A percentile compares a stretch with the other conserved stretches of the same genome.
Evolutionary conservation across 208 protist species (phyloP).

Genomic region (Naegleria gruberi): DNA sequence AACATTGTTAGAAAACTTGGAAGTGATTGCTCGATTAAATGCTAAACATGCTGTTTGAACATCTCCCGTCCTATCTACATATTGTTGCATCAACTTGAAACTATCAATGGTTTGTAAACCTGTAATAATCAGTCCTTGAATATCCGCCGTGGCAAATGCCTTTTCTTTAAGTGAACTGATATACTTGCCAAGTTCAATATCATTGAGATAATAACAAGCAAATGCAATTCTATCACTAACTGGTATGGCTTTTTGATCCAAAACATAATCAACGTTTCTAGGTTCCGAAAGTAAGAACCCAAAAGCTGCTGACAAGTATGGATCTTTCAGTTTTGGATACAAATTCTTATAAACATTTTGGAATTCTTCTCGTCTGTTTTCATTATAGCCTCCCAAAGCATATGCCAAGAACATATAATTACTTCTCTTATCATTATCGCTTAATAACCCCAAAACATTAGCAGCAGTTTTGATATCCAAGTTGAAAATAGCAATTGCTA

Average conservation of each 20-base stretch:
- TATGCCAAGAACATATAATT: slow-evolving; percentile 18
- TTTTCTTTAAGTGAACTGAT: not conserved
- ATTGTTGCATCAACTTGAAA: slow-evolving; percentile 42
- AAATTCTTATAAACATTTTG: not conserved
- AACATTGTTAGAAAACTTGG: not conserved
- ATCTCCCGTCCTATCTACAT: slow-evolving; percentile 52
- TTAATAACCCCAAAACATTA: not conserved
- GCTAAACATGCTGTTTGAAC: slow-evolving; percentile 43
- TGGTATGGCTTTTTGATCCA: not conserved
- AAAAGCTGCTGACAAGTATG: not conserved
- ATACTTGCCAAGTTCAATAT: slow-evolving; percentile 5
- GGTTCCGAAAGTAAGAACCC: not conserved
- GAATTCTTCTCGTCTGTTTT: not conserved
- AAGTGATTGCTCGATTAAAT: not conserved
- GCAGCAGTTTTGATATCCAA: not conserved
- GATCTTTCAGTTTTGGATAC: not conserved
- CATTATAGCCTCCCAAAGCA: not conserved
- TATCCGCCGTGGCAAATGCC: not conserved
- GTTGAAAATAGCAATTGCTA: slow-evolving; percentile 2
- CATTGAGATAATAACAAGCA: not conserved
- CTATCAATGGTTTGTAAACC: slow-evolving; percentile 36
- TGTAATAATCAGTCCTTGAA: slow-evolving; percentile 44
- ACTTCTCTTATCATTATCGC: not conserved
- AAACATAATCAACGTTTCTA: not conserved
- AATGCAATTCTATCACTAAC: slow-evolving; percentile 5